Evolutionary conservation across 176 grass and related monocot species (phyloP).

Genomic region (Musa troglodytarum): DNA sequence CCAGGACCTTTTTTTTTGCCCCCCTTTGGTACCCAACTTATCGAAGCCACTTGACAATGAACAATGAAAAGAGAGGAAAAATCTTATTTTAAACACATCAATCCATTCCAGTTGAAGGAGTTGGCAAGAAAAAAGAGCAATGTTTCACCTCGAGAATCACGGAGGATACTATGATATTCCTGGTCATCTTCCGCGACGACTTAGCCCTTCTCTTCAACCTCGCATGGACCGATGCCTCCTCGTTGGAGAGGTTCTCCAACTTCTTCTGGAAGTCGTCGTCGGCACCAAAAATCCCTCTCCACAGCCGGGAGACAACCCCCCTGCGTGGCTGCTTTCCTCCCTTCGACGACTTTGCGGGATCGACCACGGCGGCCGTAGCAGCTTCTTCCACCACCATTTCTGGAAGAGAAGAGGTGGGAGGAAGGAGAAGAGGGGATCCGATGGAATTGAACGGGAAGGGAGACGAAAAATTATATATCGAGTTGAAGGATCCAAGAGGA

Average conservation of each 20-base stretch:
- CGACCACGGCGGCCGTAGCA: conserved; percentile 21
- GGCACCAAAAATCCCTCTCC: conserved; percentile 68
- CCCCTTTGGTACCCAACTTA: too few relatives aligned
- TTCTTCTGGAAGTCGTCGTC: conserved; percentile 75
- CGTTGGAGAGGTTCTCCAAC: conserved; percentile 67
- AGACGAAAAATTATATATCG: too few relatives aligned
- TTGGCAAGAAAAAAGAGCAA: neutral
- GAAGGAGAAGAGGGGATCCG: too few relatives aligned
- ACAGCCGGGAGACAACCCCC: conserved; percentile 51
- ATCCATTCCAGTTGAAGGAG: too few relatives aligned
- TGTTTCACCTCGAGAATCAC: conserved; percentile 50
- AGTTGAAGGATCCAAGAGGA: neutral
- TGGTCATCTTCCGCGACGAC: conserved; percentile 43
- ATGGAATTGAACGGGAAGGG: too few relatives aligned
- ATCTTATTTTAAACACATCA: too few relatives aligned
- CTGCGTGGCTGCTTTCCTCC: neutral
- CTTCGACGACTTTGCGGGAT: conserved; percentile 9
- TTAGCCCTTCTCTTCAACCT: conserved; percentile 60
- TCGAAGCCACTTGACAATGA: too few relatives aligned
- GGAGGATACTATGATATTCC: conserved; percentile 57
- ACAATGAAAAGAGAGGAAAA: too few relatives aligned
- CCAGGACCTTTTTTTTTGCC: too few relatives aligned
- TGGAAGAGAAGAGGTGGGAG: too few relatives aligned
- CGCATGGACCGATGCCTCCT: conserved; percentile 59
- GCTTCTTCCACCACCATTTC: conserved; percentile 40